A percentile compares a stretch with the other conserved stretches of the same genome.
Conservation (phyloP, 2,329 filamentous ascomycete genomes). For the Boeremia lycopersici region DNA sequence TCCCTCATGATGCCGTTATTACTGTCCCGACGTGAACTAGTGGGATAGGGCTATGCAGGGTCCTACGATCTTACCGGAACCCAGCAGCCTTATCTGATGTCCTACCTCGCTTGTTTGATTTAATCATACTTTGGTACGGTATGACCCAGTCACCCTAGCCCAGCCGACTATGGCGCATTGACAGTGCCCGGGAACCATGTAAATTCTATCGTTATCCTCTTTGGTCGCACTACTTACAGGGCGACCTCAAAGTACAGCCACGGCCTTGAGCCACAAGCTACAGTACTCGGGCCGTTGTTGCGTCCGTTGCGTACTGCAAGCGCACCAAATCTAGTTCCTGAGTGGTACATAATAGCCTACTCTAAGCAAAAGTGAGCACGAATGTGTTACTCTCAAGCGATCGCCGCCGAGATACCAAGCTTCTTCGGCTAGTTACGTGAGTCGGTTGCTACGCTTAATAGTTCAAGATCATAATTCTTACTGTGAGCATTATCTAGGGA, state of each 20-base stretch:
- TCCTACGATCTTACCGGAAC: not conserved
- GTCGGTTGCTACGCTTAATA: not conserved
- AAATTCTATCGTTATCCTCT: not conserved
- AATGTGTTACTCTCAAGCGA: not conserved
- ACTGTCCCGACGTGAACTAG: not conserved
- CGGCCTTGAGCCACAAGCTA: not conserved
- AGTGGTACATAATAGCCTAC: not conserved
- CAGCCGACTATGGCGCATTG: not conserved
- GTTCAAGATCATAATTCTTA: not conserved
- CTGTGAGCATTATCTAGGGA: not conserved
- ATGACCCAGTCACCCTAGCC: not conserved
- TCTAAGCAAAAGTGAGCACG: not conserved
- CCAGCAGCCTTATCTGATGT: slow-evolving; percentile 1
- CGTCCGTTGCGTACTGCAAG: not conserved
- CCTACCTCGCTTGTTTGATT: not conserved
- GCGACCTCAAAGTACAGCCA: not conserved
- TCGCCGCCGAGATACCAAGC: not conserved
- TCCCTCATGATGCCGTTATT: slow-evolving; percentile 9
- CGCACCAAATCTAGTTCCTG: not conserved
- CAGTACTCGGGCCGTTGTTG: not conserved
- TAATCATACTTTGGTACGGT: not conserved
- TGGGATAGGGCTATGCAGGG: slow-evolving; percentile 4
- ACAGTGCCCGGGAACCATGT: not conserved
- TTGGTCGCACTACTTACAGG: not conserved
- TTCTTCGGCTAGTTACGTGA: not conserved